Conservation (phyloP, 306 rosid species). For the Ceratonia siliqua region DNA sequence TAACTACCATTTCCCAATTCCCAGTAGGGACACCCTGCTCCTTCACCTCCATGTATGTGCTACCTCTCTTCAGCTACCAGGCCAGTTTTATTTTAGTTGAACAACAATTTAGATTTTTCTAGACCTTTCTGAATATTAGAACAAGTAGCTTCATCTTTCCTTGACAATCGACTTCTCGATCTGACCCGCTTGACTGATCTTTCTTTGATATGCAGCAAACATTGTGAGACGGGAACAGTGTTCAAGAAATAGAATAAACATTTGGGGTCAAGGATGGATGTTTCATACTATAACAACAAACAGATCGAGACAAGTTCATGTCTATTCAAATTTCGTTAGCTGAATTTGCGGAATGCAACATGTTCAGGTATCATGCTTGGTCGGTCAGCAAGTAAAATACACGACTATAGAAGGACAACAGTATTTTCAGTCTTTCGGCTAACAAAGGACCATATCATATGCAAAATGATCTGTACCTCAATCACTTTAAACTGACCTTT, state of each 20-base stretch:
- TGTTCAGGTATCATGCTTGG: background rate
- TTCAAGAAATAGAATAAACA: background rate
- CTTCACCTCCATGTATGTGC: too few species aligned
- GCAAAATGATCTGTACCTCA: background rate
- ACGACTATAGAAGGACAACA: background rate
- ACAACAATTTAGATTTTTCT: background rate
- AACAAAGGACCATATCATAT: background rate
- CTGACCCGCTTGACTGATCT: background rate
- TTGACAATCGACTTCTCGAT: background rate
- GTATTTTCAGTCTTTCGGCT: background rate
- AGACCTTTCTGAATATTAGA: too few species aligned
- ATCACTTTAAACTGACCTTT: too few species aligned
- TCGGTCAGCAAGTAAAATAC: conserved; percentile 20
- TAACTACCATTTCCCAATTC: too few species aligned
- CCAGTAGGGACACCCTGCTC: too few species aligned
- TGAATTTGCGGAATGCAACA: conserved; percentile 7
- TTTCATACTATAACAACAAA: background rate
- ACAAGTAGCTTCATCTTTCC: too few species aligned
- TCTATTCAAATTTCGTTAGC: background rate
- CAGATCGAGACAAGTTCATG: conserved; percentile 14
- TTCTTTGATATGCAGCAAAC: background rate
- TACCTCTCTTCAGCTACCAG: too few species aligned
- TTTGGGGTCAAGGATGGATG: background rate
- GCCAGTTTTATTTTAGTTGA: background rate
- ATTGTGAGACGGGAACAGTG: background rate